Evolutionary conservation across 208 protist species (phyloP).

Genomic region (Endotrypanum monterogeii): DNA sequence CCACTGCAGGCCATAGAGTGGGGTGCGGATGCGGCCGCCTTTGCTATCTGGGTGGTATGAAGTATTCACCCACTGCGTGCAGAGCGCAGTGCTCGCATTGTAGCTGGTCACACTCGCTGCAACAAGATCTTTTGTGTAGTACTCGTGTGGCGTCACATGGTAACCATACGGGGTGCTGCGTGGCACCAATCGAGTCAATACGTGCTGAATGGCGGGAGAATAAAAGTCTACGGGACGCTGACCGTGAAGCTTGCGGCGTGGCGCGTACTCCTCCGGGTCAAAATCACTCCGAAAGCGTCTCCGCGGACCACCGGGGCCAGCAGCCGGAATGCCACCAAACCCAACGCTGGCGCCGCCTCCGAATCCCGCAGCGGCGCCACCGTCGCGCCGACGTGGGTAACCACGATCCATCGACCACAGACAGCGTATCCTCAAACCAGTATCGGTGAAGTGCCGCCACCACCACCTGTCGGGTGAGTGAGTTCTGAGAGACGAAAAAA

Average conservation of each 20-base stretch:
- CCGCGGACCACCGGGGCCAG: conserved; percentile 25
- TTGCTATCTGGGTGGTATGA: conserved; percentile 84
- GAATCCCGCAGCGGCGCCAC: conserved; percentile 3
- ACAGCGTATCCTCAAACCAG: not conserved
- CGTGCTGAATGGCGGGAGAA: conserved; percentile 77
- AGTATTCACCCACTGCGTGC: conserved; percentile 92
- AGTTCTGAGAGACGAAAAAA: not conserved
- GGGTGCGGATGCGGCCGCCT: conserved; percentile 46
- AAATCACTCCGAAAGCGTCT: conserved; percentile 53
- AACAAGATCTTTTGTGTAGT: conserved; percentile 85
- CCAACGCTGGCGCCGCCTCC: conserved; percentile 3
- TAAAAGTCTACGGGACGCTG: conserved; percentile 88
- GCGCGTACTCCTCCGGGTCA: conserved; percentile 81
- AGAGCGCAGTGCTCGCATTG: conserved; percentile 85
- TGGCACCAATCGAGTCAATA: conserved; percentile 72
- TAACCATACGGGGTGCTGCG: conserved; percentile 69
- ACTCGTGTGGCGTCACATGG: conserved; percentile 83
- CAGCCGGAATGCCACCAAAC: conserved; percentile 2
- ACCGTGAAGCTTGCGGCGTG: conserved; percentile 67
- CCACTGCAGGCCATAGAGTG: conserved; percentile 79
- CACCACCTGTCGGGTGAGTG: not conserved
- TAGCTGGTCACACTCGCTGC: conserved; percentile 65
- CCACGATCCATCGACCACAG: conserved; percentile 16
- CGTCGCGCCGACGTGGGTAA: conserved; percentile 15
- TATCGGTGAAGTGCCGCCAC: not conserved